Evolutionary conservation across 225 moss, liverwort and hornwort genomes (phyloP).

Genomic region (Sphagnum contortum): DNA sequence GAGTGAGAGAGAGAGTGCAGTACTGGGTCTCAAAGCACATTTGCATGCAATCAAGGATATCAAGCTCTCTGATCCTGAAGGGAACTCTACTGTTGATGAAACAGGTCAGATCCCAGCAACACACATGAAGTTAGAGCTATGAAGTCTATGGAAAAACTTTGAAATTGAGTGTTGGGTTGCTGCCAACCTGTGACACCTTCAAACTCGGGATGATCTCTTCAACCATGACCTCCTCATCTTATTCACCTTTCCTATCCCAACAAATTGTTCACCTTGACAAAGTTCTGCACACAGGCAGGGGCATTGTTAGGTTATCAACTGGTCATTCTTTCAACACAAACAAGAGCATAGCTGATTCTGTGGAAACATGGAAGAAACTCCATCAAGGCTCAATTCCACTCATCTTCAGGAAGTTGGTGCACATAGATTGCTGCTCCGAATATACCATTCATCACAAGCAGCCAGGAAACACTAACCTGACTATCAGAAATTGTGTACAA

Average conservation of each 20-base stretch:
- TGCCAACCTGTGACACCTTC: background rate
- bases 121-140: constrained; percentile 18
- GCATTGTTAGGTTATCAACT: no score
- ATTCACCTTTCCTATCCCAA: background rate
- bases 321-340: no score
- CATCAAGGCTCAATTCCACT: no score
- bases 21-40: background rate
- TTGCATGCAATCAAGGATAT: background rate
- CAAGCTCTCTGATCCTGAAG: background rate
- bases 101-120: constrained; percentile 10
- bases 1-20: background rate
- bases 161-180: background rate
- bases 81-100: background rate
- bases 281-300: no score
- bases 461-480: no score
- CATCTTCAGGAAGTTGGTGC: no score
- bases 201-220: background rate
- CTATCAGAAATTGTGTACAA: no score
- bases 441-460: no score
- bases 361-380: no score
- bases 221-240: background rate
- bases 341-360: no score
- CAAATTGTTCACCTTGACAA: background rate
- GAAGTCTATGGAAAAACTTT: background rate
- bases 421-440: no score